Base-by-base conservation (phyloP, 257 asterid genomes). In the Solanum pimpinellifolium region DNA sequence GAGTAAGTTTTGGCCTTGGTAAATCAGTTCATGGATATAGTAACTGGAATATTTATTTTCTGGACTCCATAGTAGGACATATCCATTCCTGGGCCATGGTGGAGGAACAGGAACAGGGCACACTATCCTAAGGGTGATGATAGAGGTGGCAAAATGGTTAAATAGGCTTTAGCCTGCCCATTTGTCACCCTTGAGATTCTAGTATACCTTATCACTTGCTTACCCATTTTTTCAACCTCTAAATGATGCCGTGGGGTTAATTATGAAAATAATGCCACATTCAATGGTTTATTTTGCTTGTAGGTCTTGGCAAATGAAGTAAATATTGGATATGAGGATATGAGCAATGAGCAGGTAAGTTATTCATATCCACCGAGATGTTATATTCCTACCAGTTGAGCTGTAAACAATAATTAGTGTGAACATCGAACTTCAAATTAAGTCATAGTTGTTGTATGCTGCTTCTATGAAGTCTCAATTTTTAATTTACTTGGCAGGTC, bases 251-350 rank as follows among this genome's bases (percentile, higher is more conserved):
- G 13, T 37, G 65, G 84, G 85, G 52, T 85, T 76, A 47, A 33
- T 78, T 72, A 47, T 66, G 1, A 47, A 85, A 72, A 25, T 29
- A 16, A 35, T 70, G 60, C 49, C 44, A 60, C 39, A 62, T 56
- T 78, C 74, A 33, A 29, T 86, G 62, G 68, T 88, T 80, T 65
- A 77, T 80, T 29, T 62, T 70, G 20, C 80, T 66, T 81, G 65
- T 93, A 96, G 99, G 99, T 97, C 85, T 90, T 97, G 76, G 98
- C 99, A 85, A 94, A 95, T 86, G 99, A 97, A 90, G 99, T 89
- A 68, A 97, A 97, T 92, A 94, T 97, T 29, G 98, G 99, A 65
- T 95, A 97, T 66, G 99, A 97, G 91, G 97, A 95, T 85, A 95
- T 97, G 95, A 92, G 96, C 93, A 95, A 95, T 62, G 98, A 94